Evolutionary conservation across 345 rosid genomes (phyloP).

Genomic region (Arabidopsis suecica): DNA sequence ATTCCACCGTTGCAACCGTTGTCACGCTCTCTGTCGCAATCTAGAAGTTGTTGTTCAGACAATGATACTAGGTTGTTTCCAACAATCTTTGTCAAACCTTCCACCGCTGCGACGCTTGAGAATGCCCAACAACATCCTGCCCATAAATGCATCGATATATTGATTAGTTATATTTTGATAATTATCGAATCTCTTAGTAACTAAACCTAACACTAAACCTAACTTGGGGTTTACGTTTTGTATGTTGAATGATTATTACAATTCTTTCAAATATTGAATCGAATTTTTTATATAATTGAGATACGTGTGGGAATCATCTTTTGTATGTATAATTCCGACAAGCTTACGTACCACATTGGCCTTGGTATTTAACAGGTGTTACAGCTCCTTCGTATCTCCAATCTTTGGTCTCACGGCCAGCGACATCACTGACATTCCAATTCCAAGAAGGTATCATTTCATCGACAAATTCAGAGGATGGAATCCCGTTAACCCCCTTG

Average conservation of each 20-base stretch:
- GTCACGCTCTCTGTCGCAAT: slow-evolving; percentile 48
- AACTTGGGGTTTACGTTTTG: slow-evolving; percentile 21
- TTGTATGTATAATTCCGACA: not conserved
- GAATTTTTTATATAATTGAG: too few relatives aligned
- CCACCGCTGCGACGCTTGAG: slow-evolving; percentile 66
- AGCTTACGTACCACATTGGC: slow-evolving; percentile 47
- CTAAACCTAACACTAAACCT: slow-evolving; percentile 24
- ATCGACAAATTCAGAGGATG: not conserved
- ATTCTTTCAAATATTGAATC: not conserved
- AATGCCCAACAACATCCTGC: slow-evolving; percentile 70
- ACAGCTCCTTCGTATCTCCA: slow-evolving; percentile 55
- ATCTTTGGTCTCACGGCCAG: slow-evolving; percentile 41
- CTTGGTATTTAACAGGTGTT: slow-evolving; percentile 52
- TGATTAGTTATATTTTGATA: not conserved
- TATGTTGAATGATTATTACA: not conserved
- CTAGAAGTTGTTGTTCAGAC: slow-evolving; percentile 61
- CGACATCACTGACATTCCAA: slow-evolving; percentile 34
- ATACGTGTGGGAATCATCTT: not conserved
- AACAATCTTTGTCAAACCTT: slow-evolving; percentile 53
- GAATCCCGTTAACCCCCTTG: slow-evolving; percentile 21
- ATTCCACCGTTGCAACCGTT: slow-evolving; percentile 65
- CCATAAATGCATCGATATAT: not conserved
- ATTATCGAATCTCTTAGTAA: not conserved
- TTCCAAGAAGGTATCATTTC: slow-evolving; percentile 27
- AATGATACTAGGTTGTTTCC: slow-evolving; percentile 51